Evolutionary conservation across 768 basidiomycete genomes (phyloP).

Genomic region (Sarcomyxa edulis): DNA sequence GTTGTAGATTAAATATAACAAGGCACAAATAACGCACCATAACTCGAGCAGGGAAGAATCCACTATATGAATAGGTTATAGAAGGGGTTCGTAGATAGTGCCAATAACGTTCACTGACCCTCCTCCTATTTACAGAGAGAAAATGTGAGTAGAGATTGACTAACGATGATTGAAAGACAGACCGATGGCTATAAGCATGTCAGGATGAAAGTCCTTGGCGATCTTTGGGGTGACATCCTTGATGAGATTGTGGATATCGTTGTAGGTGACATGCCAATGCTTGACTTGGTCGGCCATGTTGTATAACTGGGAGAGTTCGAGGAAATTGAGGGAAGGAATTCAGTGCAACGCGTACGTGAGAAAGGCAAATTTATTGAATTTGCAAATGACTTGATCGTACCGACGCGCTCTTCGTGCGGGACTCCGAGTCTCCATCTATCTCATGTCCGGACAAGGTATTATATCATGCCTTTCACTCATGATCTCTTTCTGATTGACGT

Average conservation of each 20-base stretch:
- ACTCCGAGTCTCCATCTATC: no score
- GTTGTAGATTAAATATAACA: not conserved
- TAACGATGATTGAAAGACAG: slow-evolving; percentile 3
- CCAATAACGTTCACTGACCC: slow-evolving; percentile 51
- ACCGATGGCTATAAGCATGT: slow-evolving; percentile 83
- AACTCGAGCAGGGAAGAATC: slow-evolving; percentile 94
- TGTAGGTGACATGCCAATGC: slow-evolving; percentile 78
- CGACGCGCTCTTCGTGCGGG: no score
- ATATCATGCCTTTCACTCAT: not conserved
- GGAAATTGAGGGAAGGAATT: slow-evolving; percentile 1
- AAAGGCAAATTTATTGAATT: no score
- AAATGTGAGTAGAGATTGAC: slow-evolving; percentile 8
- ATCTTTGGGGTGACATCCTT: slow-evolving; percentile 62
- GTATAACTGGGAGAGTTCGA: slow-evolving; percentile 4
- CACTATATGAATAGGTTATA: slow-evolving; percentile 37
- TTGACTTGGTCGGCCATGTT: slow-evolving; percentile 40
- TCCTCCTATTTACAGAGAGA: slow-evolving; percentile 48
- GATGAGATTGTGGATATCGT: slow-evolving; percentile 89
- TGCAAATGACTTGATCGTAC: no score
- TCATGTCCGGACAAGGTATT: no score
- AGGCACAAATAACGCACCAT: slow-evolving; percentile 40
- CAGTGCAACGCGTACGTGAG: no score
- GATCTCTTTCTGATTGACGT: slow-evolving; percentile 5
- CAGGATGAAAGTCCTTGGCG: slow-evolving; percentile 76
- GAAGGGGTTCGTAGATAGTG: slow-evolving; percentile 12